Evolutionary conservation across 163 green algal genomes (phyloP).

Genomic region (Coccomyxa subellipsoidea): DNA sequence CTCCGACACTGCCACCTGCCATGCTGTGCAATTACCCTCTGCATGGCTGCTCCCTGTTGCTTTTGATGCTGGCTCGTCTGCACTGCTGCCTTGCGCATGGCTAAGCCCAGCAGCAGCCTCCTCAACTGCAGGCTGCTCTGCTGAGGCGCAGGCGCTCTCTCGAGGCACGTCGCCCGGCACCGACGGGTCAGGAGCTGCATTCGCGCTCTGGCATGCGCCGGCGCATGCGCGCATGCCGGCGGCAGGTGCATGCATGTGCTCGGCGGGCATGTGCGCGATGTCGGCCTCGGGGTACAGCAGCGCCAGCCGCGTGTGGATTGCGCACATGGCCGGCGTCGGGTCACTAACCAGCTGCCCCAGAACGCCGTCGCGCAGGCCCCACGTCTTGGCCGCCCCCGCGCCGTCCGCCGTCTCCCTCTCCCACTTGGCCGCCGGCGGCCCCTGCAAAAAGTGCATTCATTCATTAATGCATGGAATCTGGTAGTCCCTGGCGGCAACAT

Average conservation of each 20-base stretch:
- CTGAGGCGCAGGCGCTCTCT: too few relatives aligned
- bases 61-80: background rate
- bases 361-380: slow-evolving; percentile 60
- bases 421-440: slow-evolving; percentile 47
- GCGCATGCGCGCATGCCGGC: background rate
- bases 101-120: too few relatives aligned
- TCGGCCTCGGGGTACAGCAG: slow-evolving; percentile 70
- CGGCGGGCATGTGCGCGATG: slow-evolving; percentile 62
- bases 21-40: background rate
- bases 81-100: too few relatives aligned
- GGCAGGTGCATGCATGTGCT: slow-evolving; percentile 46
- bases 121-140: too few relatives aligned
- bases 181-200: too few relatives aligned
- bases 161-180: too few relatives aligned
- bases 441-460: too few relatives aligned
- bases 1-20: background rate
- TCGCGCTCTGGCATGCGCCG: background rate
- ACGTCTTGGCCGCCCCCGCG: slow-evolving; percentile 52
- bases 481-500: too few relatives aligned
- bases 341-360: slow-evolving; percentile 42
- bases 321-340: slow-evolving; percentile 51
- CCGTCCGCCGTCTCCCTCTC: slow-evolving; percentile 67
- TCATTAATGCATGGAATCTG: too few relatives aligned
- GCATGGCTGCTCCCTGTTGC: background rate
- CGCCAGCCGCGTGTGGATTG: slow-evolving; percentile 71